These are phyloP conservation scores for Lantana camara DNA, from an alignment of 257 asterid genomes.

Conservation along the genomic window DNA sequence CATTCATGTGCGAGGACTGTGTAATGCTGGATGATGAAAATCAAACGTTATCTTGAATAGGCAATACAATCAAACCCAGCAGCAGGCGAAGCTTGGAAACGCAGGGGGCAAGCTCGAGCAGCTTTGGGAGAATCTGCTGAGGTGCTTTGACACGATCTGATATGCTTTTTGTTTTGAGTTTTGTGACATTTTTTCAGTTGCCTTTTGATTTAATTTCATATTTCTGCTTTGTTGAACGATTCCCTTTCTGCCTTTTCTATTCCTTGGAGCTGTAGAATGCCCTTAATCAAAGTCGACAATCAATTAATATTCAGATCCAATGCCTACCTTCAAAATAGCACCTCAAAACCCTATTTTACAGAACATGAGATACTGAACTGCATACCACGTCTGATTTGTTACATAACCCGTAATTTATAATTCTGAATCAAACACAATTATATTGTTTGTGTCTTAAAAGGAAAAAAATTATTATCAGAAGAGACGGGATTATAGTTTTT, in stretches of 20 bases:
- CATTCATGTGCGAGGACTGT: conserved; percentile 9
- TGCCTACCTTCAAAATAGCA: conserved; percentile 11
- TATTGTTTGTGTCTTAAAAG: neutral
- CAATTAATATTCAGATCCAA: conserved; percentile 19
- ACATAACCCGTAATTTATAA: conserved; percentile 3
- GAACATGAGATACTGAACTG: neutral
- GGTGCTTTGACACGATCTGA: conserved; percentile 45
- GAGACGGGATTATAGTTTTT: conserved; percentile 1
- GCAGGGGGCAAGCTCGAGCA: conserved; percentile 99
- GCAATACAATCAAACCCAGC: conserved; percentile 90
- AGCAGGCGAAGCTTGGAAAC: conserved; percentile 99
- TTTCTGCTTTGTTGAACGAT: conserved; percentile 15
- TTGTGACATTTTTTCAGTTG: conserved; percentile 10
- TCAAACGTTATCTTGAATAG: conserved; percentile 47
- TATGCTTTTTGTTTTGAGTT: conserved; percentile 1
- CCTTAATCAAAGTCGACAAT: neutral
- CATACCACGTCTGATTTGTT: neutral
- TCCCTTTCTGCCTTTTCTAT: conserved; percentile 18
- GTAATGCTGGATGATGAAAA: conserved; percentile 29
- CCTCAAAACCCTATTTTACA: neutral
- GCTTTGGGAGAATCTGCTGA: conserved; percentile 95
- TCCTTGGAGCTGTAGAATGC: neutral
- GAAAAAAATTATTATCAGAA: conserved; percentile 6
- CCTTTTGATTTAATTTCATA: conserved; percentile 9
- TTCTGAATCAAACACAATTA: conserved; percentile 14